These are phyloP conservation scores for Trypanosoma theileri DNA, from an alignment of 208 protist species.

Conservation along the genomic window DNA sequence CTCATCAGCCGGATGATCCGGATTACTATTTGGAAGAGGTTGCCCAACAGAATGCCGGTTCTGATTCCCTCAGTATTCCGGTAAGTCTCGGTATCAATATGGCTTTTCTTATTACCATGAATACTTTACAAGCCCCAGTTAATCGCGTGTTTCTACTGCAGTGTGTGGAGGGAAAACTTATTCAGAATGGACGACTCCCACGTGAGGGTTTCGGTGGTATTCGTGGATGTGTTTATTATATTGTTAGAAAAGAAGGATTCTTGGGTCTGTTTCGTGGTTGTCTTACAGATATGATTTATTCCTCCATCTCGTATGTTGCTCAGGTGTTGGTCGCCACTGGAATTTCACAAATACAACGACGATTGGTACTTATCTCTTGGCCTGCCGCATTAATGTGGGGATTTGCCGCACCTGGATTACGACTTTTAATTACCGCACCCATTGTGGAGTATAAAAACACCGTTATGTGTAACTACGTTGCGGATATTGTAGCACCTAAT, in stretches of 20 bases:
- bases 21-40: slow-evolving; percentile 23
- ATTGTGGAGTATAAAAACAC: slow-evolving; percentile 16
- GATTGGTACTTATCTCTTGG: slow-evolving; percentile 3
- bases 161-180: slow-evolving; percentile 21
- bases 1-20: slow-evolving; percentile 15
- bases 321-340: not conserved
- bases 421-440: slow-evolving; percentile 14
- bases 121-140: slow-evolving; percentile 8
- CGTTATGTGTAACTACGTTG: slow-evolving; percentile 17
- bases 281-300: slow-evolving; percentile 11
- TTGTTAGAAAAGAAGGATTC: slow-evolving; percentile 26
- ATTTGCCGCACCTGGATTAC: slow-evolving; percentile 10
- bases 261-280: slow-evolving; percentile 20
- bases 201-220: slow-evolving; percentile 24
- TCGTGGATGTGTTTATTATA: slow-evolving; percentile 18
- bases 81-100: not conserved
- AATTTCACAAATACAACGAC: slow-evolving; percentile 3
- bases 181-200: slow-evolving; percentile 20
- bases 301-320: slow-evolving; percentile 2
- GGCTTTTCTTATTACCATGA: not conserved
- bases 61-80: not conserved
- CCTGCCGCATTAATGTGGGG: not conserved
- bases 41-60: not conserved
- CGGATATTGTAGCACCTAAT: slow-evolving; percentile 23
- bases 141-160: slow-evolving; percentile 26